These are phyloP conservation scores for Pichia eremophila DNA, from an alignment of 805 yeast genomes.

Conservation along the genomic window DNA sequence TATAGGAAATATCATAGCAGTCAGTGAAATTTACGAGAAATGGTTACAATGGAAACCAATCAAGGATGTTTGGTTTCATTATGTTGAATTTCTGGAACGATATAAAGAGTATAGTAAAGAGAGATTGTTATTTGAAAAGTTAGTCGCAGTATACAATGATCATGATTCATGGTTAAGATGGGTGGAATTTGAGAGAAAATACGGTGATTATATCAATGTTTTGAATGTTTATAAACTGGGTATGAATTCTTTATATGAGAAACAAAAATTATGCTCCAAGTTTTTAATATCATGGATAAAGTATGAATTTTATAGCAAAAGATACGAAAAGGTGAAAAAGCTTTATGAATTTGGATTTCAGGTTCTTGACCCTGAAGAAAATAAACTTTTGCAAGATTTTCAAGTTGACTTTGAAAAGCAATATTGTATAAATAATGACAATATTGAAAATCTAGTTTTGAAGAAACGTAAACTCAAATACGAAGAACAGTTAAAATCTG, in stretches of 20 bases:
- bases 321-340: conserved; percentile 53
- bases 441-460: conserved; percentile 44
- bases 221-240: conserved; percentile 62
- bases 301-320: conserved; percentile 58
- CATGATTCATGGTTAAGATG: conserved; percentile 64
- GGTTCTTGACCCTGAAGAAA: conserved; percentile 25
- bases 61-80: conserved; percentile 63
- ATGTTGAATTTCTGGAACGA: conserved; percentile 61
- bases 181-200: conserved; percentile 58
- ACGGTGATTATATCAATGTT: conserved; percentile 36
- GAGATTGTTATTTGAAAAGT: conserved; percentile 48
- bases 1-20: conserved; percentile 51
- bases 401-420: conserved; percentile 56
- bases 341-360: conserved; percentile 45
- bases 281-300: conserved; percentile 49
- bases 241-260: conserved; percentile 39
- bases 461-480: conserved; percentile 48
- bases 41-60: conserved; percentile 79
- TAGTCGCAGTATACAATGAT: conserved; percentile 42
- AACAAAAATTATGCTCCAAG: conserved; percentile 27
- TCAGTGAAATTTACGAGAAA: conserved; percentile 56
- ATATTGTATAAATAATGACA: conserved; percentile 41
- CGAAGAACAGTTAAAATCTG: conserved; percentile 34
- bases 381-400: conserved; percentile 30
- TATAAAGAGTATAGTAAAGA: conserved; percentile 44